Conservation (phyloP, 345 rosid species). For the Hypericum perforatum region DNA sequence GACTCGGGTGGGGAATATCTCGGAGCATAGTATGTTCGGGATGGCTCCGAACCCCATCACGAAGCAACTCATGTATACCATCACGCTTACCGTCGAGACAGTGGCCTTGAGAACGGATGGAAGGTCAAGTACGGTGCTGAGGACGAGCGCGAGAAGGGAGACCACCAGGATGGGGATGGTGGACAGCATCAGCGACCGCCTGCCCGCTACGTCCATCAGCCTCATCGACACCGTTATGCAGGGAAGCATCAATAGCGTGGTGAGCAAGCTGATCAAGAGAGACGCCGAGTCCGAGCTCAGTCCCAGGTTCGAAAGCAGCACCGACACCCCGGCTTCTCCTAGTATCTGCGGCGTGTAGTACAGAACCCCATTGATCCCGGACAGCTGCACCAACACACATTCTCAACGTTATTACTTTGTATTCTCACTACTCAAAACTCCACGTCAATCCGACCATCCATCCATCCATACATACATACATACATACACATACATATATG, state of each 20-base stretch:
- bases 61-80: slow-evolving; percentile 25
- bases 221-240: slow-evolving; percentile 32
- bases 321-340: slow-evolving; percentile 30
- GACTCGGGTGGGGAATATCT: slow-evolving; percentile 33
- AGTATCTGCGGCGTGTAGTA: slow-evolving; percentile 40
- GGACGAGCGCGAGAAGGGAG: slow-evolving; percentile 18
- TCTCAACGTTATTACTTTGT: no score
- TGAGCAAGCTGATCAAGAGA: slow-evolving; percentile 23
- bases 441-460: no score
- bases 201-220: slow-evolving; percentile 33
- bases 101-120: slow-evolving; percentile 12
- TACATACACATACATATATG: background rate
- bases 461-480: no score
- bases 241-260: slow-evolving; percentile 26
- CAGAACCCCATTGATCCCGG: slow-evolving; percentile 36
- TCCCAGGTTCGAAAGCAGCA: slow-evolving; percentile 28
- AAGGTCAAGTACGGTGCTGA: slow-evolving; percentile 13
- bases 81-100: slow-evolving; percentile 19
- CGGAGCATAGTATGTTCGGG: slow-evolving; percentile 33
- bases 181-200: slow-evolving; percentile 33
- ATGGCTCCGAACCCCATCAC: slow-evolving; percentile 31
- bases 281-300: slow-evolving; percentile 30
- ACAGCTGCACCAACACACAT: slow-evolving; percentile 13
- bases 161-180: slow-evolving; percentile 28
- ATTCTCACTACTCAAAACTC: no score